Evolutionary conservation across 257 asterid genomes (phyloP), one percentile per base, ranked within the genome.

Genomic region (Scutellaria minor): DNA sequence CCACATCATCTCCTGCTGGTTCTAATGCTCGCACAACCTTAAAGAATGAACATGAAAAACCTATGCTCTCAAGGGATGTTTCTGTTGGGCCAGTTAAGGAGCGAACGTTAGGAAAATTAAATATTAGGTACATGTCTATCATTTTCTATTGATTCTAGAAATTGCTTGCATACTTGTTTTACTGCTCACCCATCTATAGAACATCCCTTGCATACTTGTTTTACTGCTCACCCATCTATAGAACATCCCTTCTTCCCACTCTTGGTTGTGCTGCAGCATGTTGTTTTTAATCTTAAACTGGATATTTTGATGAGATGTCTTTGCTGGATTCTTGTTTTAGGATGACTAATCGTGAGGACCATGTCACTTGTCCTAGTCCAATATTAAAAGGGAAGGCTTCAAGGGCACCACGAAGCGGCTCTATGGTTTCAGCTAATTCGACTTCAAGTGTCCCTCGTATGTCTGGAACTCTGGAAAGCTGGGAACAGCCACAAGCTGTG

Each of bases 301-400:
- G 40, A 52, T 60, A 13, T 14, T 74, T 48, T 44, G 53, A 50
- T 58, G 51, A 14, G 64, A 35, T 48, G 35, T 24, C 12, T 57
- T 40, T 60, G 10, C 75, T 66, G 72, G 18, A 58, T 75, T 66
- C 72, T 68, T 79, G 45, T 78, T 78, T 60, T 71, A 91, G 98
- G 90, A 82, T 88, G 81, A 86, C 73, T 73, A 92, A 71, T 81
- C 92, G 88, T 0, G 96, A 87, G 65, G 98, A 90, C 73, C 75
- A 83, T 60, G 78, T 62, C 27, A 64, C 59, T n/a, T 82, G 82
- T 83, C 86, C 91, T 62, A 83, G 90, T 85, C 88, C 89, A 68
- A 53, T 82, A 66, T 61, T 85, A 72, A 92, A 92, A 86, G 96
- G 94, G 77, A 92, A 88, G 87, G 95, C 92, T 59, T 85, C 96